Percentiles rank a stretch among this genome's conserved stretches.
These are phyloP conservation scores for Suillus discolor DNA, from an alignment of 768 basidiomycete species.

Conservation along the genomic window DNA sequence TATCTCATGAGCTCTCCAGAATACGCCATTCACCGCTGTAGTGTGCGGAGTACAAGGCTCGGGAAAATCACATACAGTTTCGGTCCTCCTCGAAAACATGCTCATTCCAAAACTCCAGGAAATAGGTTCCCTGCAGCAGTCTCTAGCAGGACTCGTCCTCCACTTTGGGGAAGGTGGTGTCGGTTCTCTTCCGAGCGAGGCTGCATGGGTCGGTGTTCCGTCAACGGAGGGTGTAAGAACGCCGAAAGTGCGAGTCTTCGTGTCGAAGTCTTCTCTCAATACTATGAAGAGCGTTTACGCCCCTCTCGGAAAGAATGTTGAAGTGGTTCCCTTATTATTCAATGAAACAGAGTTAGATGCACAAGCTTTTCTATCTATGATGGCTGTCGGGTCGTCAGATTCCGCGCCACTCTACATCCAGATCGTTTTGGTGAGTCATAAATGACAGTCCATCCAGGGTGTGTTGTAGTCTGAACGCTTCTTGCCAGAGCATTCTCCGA, in stretches of 20 bases:
- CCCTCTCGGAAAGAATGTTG: slow-evolving; percentile 44
- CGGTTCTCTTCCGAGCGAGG: slow-evolving; percentile 53
- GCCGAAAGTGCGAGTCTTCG: slow-evolving; percentile 42
- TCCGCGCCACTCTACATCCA: slow-evolving; percentile 64
- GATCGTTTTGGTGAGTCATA: slow-evolving; percentile 49
- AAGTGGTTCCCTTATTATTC: slow-evolving; percentile 51
- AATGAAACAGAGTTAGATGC: slow-evolving; percentile 58
- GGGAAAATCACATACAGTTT: slow-evolving; percentile 66
- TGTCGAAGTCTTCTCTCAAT: slow-evolving; percentile 52
- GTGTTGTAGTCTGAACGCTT: slow-evolving; percentile 3
- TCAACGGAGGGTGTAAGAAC: slow-evolving; percentile 13
- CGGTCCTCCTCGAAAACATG: slow-evolving; percentile 64
- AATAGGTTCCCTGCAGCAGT: slow-evolving; percentile 49
- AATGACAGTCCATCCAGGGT: slow-evolving; percentile 3
- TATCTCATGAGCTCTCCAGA: slow-evolving; percentile 37
- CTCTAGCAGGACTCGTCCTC: slow-evolving; percentile 59
- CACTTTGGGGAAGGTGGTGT: slow-evolving; percentile 65
- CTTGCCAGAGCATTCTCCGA: slow-evolving; percentile 50
- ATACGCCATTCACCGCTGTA: slow-evolving; percentile 66
- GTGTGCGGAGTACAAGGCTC: slow-evolving; percentile 69
- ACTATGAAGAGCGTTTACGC: slow-evolving; percentile 52
- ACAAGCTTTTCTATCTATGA: slow-evolving; percentile 61
- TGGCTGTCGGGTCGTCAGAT: slow-evolving; percentile 58
- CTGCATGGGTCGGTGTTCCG: slow-evolving; percentile 51
- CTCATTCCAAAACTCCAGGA: slow-evolving; percentile 46